phyloP scores from a whole-genome alignment of 2,329 filamentous ascomycete genomes.

The Cyclaneusma minus region DNA sequence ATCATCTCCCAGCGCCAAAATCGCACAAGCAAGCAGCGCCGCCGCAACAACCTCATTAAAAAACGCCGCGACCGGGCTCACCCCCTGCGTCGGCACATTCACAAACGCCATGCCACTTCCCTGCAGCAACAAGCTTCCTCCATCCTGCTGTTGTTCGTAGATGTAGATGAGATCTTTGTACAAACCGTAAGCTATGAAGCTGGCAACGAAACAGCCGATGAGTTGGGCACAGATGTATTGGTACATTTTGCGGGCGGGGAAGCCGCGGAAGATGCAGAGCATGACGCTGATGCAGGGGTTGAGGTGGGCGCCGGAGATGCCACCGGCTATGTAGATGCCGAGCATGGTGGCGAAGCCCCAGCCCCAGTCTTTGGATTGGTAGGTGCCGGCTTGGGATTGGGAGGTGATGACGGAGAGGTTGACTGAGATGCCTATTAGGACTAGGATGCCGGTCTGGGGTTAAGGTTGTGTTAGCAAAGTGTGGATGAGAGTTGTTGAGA shows the following conservation, averaged over 20 bases:
- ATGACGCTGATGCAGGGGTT: constrained; percentile 27
- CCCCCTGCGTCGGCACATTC: constrained; percentile 23
- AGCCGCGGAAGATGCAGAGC: constrained; percentile 32
- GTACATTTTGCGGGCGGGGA: constrained; percentile 33
- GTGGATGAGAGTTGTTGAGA: too few relatives aligned
- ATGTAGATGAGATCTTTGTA: constrained; percentile 22
- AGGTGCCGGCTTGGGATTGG: constrained; percentile 19
- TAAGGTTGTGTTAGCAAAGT: constrained; percentile 7
- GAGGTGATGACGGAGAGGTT: constrained; percentile 24
- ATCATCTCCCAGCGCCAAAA: constrained; percentile 29
- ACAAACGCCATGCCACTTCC: constrained; percentile 25
- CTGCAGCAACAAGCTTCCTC: constrained; percentile 8
- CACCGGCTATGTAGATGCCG: constrained; percentile 29
- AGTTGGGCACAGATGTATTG: constrained; percentile 35
- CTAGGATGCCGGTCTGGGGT: too few relatives aligned
- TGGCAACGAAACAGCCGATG: constrained; percentile 32
- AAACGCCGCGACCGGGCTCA: constrained; percentile 23
- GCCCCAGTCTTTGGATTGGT: constrained; percentile 26
- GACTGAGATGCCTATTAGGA: constrained; percentile 31
- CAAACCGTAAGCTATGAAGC: constrained; percentile 27
- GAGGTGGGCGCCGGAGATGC: constrained; percentile 29
- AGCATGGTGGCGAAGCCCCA: constrained; percentile 41
- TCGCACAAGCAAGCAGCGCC: constrained; percentile 22
- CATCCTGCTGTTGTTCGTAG: too few relatives aligned
- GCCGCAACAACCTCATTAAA: constrained; percentile 31